Percentiles rank a stretch among this genome's conserved stretches.
Conservation (phyloP, 352 stramenopile species). For the Phytophthora megakarya region DNA sequence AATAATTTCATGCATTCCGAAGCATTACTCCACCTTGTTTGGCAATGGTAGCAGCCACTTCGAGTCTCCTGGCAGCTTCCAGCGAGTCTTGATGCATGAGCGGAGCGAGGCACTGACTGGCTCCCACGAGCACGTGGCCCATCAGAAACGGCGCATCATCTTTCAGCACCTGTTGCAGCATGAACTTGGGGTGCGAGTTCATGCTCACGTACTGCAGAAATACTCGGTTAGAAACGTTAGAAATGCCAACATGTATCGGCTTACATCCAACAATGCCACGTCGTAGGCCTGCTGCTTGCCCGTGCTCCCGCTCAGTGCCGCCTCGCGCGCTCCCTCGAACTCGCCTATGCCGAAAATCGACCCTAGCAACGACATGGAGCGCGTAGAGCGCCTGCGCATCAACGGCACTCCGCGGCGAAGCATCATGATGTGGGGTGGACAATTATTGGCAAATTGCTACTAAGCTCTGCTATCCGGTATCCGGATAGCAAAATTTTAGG, state of each 20-base stretch:
- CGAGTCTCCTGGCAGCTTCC: slow-evolving; percentile 45
- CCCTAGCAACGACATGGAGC: slow-evolving; percentile 68
- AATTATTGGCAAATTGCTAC: background rate
- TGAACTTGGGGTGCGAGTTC: slow-evolving; percentile 79
- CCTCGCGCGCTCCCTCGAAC: slow-evolving; percentile 72
- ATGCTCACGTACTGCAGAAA: slow-evolving; percentile 69
- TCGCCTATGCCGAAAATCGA: slow-evolving; percentile 85
- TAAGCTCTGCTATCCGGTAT: no score
- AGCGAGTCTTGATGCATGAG: slow-evolving; percentile 71
- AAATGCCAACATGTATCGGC: slow-evolving; percentile 3
- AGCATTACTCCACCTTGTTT: slow-evolving; percentile 33
- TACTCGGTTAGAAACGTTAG: slow-evolving; percentile 28
- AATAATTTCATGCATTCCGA: background rate
- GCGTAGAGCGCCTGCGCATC: slow-evolving; percentile 17
- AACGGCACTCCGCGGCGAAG: slow-evolving; percentile 12
- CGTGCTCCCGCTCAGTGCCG: slow-evolving; percentile 55
- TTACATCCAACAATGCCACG: slow-evolving; percentile 68
- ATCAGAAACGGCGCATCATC: slow-evolving; percentile 77
- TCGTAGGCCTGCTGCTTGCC: slow-evolving; percentile 77
- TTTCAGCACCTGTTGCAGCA: slow-evolving; percentile 69
- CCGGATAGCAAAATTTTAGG: no score
- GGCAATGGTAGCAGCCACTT: slow-evolving; percentile 41
- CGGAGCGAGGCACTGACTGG: slow-evolving; percentile 71
- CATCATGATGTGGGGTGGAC: slow-evolving; percentile 6
- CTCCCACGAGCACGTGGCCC: slow-evolving; percentile 81